These are phyloP conservation scores for Candida tibetensis DNA, from an alignment of 805 yeast genomes.

Conservation along the genomic window DNA sequence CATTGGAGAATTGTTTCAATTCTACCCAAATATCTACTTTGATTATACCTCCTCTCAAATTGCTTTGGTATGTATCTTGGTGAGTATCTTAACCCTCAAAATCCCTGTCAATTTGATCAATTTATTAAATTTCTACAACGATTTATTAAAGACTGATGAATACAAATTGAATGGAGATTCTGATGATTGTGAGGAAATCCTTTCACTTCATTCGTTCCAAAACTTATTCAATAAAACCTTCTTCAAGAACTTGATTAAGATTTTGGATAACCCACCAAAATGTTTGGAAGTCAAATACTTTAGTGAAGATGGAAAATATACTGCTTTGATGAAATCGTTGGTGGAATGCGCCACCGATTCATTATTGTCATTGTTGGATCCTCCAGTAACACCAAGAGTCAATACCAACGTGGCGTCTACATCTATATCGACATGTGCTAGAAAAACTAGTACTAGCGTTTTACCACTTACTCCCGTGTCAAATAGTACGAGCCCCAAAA, in stretches of 20 bases:
- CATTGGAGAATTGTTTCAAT: conserved; percentile 64
- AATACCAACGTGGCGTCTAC: conserved; percentile 9
- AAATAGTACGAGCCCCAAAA: conserved; percentile 27
- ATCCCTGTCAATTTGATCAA: conserved; percentile 26
- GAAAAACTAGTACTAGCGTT: conserved; percentile 5
- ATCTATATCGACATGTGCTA: conserved; percentile 1
- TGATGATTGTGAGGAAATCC: conserved; percentile 15
- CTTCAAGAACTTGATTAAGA: conserved; percentile 27
- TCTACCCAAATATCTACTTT: conserved; percentile 57
- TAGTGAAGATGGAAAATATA: conserved; percentile 33
- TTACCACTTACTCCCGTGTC: conserved; percentile 19
- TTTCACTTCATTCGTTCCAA: conserved; percentile 15
- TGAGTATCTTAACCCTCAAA: conserved; percentile 35
- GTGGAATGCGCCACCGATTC: conserved; percentile 30
- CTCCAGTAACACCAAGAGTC: conserved; percentile 33
- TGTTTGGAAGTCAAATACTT: conserved; percentile 46
- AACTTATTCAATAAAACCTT: conserved; percentile 21
- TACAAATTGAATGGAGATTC: conserved; percentile 22
- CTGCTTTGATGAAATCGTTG: conserved; percentile 35
- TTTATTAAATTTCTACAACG: conserved; percentile 20
- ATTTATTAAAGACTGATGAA: conserved; percentile 12
- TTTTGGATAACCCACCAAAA: conserved; percentile 45
- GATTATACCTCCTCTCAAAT: conserved; percentile 54
- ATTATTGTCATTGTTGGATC: conserved; percentile 17
- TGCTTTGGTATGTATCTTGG: conserved; percentile 43